These are phyloP conservation scores for Candida insectalens DNA, from an alignment of 805 yeast genomes.

Conservation along the genomic window DNA sequence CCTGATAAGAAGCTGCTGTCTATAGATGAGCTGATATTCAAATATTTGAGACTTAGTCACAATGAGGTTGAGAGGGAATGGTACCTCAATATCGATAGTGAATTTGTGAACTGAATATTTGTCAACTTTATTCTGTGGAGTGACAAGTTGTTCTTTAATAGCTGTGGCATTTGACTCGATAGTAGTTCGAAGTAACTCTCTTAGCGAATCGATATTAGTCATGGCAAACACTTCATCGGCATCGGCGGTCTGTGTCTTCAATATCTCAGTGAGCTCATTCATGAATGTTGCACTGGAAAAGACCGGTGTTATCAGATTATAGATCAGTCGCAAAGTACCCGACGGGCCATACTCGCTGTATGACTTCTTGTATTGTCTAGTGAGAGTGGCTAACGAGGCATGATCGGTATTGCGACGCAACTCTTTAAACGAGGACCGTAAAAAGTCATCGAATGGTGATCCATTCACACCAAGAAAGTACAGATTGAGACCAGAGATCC, in stretches of 20 bases:
- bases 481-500: conserved; percentile 42
- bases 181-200: conserved; percentile 34
- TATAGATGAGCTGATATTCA: conserved; percentile 72
- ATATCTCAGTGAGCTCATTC: conserved; percentile 34
- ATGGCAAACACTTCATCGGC: conserved; percentile 41
- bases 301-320: conserved; percentile 7
- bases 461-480: conserved; percentile 49
- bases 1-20: conserved; percentile 58
- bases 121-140: conserved; percentile 25
- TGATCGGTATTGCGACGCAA: conserved; percentile 28
- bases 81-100: conserved; percentile 51
- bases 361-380: conserved; percentile 18
- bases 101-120: conserved; percentile 40
- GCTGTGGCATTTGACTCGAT: conserved; percentile 18
- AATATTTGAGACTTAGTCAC: conserved; percentile 59
- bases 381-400: conserved; percentile 23
- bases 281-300: conserved; percentile 13
- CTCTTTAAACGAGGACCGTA: conserved; percentile 42
- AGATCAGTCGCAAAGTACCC: conserved; percentile 8
- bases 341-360: conserved; percentile 7
- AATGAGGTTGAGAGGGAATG: conserved; percentile 80
- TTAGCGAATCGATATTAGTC: conserved; percentile 32
- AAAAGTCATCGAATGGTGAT: conserved; percentile 40
- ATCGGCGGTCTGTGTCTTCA: conserved; percentile 45
- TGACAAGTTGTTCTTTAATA: conserved; percentile 6